Conservation (phyloP, 192 early-diverging fungal species). For the Entomortierella chlamydospora region DNA sequence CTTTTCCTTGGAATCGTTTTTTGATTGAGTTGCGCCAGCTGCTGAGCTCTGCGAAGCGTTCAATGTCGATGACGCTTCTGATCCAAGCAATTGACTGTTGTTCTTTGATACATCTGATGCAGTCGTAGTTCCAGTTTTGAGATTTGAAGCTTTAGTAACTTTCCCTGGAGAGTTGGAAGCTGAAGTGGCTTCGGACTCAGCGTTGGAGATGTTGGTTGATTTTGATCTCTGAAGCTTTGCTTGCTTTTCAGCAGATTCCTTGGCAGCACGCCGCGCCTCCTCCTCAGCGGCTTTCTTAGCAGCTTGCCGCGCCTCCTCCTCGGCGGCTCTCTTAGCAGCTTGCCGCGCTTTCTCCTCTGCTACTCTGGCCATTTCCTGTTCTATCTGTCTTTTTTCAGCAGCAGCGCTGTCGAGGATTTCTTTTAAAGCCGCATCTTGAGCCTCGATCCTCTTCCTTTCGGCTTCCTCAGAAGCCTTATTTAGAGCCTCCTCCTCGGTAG, state of each 20-base stretch:
- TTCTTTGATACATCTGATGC: background rate
- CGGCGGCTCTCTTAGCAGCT: slow-evolving; percentile 15
- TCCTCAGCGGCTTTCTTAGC: slow-evolving; percentile 12
- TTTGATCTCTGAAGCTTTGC: background rate
- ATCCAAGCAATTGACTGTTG: background rate
- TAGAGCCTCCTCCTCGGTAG: slow-evolving; percentile 16
- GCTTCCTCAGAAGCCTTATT: slow-evolving; percentile 15
- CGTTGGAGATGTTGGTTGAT: background rate
- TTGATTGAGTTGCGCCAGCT: background rate
- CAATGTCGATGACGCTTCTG: background rate
- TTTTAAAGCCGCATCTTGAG: slow-evolving; percentile 37
- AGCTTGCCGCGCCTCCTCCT: background rate
- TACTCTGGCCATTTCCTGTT: slow-evolving; percentile 18
- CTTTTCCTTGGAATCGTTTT: background rate
- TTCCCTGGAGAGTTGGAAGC: too few relatives aligned
- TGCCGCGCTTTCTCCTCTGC: slow-evolving; percentile 26
- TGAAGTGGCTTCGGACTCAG: too few relatives aligned
- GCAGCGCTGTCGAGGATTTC: slow-evolving; percentile 48
- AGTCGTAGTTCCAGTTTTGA: background rate
- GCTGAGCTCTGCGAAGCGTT: background rate
- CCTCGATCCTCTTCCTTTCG: slow-evolving; percentile 36
- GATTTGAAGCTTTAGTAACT: background rate
- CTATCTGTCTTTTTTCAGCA: slow-evolving; percentile 41
- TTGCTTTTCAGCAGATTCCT: slow-evolving; percentile 5
- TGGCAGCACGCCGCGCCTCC: slow-evolving; percentile 11